Evolutionary conservation across 768 basidiomycete genomes (phyloP).

Genomic region (Amanita rubescens): DNA sequence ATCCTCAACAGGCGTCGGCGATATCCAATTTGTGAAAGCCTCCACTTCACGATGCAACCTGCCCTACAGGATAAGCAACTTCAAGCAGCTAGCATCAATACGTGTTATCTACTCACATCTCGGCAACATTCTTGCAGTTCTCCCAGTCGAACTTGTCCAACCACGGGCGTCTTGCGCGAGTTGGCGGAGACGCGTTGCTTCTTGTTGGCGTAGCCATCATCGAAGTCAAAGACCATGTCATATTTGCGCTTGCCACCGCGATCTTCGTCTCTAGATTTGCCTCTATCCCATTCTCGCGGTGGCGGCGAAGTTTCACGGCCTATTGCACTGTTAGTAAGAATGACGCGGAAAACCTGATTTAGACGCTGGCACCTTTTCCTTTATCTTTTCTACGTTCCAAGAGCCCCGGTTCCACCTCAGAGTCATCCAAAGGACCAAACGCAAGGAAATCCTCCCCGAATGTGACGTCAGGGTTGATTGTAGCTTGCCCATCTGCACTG

Average conservation of each 20-base stretch:
- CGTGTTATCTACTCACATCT: slow-evolving; percentile 51
- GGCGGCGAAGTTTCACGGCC: not conserved
- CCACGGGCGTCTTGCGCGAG: slow-evolving; percentile 66
- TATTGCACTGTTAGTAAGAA: not conserved
- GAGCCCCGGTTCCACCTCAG: slow-evolving; percentile 1
- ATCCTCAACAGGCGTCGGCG: slow-evolving; percentile 79
- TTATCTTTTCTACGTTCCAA: not conserved
- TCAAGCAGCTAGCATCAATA: slow-evolving; percentile 1
- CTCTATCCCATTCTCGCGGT: slow-evolving; percentile 33
- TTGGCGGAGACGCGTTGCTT: slow-evolving; percentile 45
- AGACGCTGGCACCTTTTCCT: slow-evolving; percentile 1
- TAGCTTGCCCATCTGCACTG: not conserved
- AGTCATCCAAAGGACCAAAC: slow-evolving; percentile 13
- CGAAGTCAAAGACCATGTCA: slow-evolving; percentile 34
- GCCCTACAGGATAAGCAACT: slow-evolving; percentile 8
- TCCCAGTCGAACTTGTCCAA: slow-evolving; percentile 63
- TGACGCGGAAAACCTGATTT: not conserved
- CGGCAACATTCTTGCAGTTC: slow-evolving; percentile 67
- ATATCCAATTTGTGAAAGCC: slow-evolving; percentile 82
- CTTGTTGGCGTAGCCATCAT: slow-evolving; percentile 46
- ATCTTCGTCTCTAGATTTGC: slow-evolving; percentile 20
- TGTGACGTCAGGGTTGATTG: not conserved
- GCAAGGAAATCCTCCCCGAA: slow-evolving; percentile 11
- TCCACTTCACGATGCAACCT: slow-evolving; percentile 86
- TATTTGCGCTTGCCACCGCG: slow-evolving; percentile 37